Percentiles rank a stretch among this genome's conserved stretches.
These are phyloP conservation scores for Colletotrichum somersetense DNA, from an alignment of 2,329 filamentous ascomycete genomes.

Conservation along the genomic window DNA sequence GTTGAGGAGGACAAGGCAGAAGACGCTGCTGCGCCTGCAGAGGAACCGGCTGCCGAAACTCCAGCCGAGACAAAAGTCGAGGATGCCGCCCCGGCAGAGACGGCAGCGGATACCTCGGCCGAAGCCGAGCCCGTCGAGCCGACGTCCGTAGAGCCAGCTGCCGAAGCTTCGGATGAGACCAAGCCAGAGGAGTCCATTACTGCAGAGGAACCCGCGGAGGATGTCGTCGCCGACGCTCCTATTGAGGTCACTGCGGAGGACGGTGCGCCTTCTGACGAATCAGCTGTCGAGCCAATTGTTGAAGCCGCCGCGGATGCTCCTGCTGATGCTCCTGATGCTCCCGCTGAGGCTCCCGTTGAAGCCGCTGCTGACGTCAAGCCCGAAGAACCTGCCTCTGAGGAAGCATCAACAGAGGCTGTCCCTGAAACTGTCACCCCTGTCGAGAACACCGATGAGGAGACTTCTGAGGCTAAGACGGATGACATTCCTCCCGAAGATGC, in stretches of 20 bases:
- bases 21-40: constrained; percentile 8
- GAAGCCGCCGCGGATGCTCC: background rate
- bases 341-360: no score
- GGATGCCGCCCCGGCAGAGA: background rate
- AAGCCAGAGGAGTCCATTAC: background rate
- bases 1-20: background rate
- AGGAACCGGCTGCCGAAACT: background rate
- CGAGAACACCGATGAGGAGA: background rate
- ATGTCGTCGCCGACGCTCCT: background rate
- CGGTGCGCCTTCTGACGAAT: background rate
- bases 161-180: background rate
- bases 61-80: background rate
- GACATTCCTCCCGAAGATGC: background rate
- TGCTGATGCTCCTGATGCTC: background rate
- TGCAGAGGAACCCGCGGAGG: background rate
- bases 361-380: background rate
- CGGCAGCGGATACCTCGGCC: background rate
- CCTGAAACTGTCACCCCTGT: background rate
- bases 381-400: background rate
- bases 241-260: background rate
- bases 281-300: background rate
- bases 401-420: background rate
- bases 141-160: background rate
- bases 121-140: background rate
- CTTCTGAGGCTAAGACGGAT: background rate